Evolutionary conservation across 495 filamentous ascomycete species (phyloP), one percentile per base, ranked within the genome.

Genomic region (Articulospora tetracladia): DNA sequence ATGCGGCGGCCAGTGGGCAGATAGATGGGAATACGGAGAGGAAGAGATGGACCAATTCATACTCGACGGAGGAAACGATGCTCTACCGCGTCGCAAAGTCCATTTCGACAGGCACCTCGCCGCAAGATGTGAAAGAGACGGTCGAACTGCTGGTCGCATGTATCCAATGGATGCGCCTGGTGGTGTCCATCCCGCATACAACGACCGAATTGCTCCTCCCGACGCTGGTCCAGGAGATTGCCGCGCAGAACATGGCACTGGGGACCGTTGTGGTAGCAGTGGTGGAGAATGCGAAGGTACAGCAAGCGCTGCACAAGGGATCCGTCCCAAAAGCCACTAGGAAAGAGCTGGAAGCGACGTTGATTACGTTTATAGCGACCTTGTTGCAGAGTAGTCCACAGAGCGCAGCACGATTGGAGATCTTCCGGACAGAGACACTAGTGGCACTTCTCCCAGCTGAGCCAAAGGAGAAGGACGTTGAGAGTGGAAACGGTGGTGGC

Each of bases 321-420:
- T 55, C 62, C 20, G 47, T 49, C 12, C 72, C 74, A 8, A 83
- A 77, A 73, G 76, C 79, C 74, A 47, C 73, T 39, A 71, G 77
- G 58, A 76, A 77, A 60, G 57, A 65, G 46, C 71, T 89, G 52
- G 74, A 75, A 3, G 68, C 76, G 19, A 69, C 74, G 24, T 59
- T 89, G 27, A 76, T 77, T 6, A 60, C 52, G 32, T 86, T 87
- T 59, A 70, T 82, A 13, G 79, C 84, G 4, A 73, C 80, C 6
- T 69, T 84, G 17, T 64, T 80, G 30, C 80, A 80, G 59, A 74
- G 69, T 26, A 72, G 77, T 15, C 72, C 79, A 1, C 73, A 78
- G 22, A 76, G 82, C 39, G 80, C 80, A 7, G 68, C 63, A 1
- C 71, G 73, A 28, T 69, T 87, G 8, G 80, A 86, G 57, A 53